Base-by-base conservation (phyloP, 108 stramenopile species). In the Skeletonema grethae region DNA sequence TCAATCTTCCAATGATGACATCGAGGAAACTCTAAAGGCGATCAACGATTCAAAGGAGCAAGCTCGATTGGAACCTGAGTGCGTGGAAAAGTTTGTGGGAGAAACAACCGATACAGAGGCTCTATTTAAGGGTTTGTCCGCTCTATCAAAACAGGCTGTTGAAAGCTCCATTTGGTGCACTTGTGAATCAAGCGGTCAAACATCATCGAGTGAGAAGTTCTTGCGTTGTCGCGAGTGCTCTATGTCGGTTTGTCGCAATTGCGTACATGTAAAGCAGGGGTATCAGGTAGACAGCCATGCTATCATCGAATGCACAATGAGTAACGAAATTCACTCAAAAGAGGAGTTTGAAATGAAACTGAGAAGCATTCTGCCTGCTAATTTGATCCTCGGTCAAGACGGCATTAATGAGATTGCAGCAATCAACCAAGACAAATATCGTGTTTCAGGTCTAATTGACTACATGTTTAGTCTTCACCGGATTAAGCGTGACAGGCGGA, bases 111-210 rank as follows among this genome's bases (percentile, higher is more conserved):
- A 68, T 46, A 72, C 76, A 0, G 55, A 30, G 11, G 4, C 36
- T 16, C 70, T 87, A 3, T 85, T 86, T 38, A 35, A 64, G 18
- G 58, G 59, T 7, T 45, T 86, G 32, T 70, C 82, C 5, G 24
- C 55, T 11, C 45, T 86, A 31, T 84, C 84, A 1, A 31, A 61
- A 2, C 61, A 71, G 36, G 88, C 88, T n/a, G 60, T 80, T 28
- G 41, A 84, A 20, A 83, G 86, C 13, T 90, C 89, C 0, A 75
- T 91, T 46, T 73, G 76, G 72, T 91, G 90, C 39, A 88, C 87
- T 7, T 91, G 87, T 62, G 90, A 91, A 57, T 70, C 87, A 10
- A 77, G 75, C 43, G 89, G 88, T 20, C 73, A 73, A 16, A 81
- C 48, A 7, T 83, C 88, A 8, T 16, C 25, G 16, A 62, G 69